phyloP scores from a whole-genome alignment of 257 asterid genomes.

The Fraxinus americana region DNA sequence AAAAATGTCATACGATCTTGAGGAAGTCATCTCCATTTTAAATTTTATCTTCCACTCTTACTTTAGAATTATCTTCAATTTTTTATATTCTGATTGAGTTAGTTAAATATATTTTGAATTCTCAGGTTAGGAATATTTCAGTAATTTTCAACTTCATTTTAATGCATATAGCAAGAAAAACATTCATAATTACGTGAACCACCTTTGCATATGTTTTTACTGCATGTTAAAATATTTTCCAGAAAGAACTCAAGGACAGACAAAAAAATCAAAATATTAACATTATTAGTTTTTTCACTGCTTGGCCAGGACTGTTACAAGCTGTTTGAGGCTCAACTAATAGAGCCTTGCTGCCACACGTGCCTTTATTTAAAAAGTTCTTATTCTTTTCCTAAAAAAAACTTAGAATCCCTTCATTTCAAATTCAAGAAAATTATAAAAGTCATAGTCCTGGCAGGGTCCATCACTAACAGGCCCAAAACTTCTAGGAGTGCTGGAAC shows the following conservation, averaged over 20 bases:
- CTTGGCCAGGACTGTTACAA: neutral
- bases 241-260: neutral
- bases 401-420: neutral
- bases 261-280: neutral
- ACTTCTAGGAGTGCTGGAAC: neutral
- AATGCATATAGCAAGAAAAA: neutral
- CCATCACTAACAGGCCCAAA: neutral
- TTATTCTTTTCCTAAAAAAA: neutral
- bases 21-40: conserved; percentile 19
- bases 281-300: neutral
- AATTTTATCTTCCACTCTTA: neutral
- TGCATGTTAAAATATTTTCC: neutral
- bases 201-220: neutral
- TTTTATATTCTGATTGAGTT: neutral
- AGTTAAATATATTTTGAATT: conserved; percentile 1
- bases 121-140: conserved; percentile 12
- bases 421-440: neutral
- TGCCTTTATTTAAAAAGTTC: too few relatives aligned
- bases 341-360: neutral
- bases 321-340: neutral
- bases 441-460: neutral
- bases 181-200: neutral
- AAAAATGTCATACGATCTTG: conserved; percentile 14
- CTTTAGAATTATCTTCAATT: conserved; percentile 9
- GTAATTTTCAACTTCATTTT: neutral